Percentiles rank a stretch among this genome's conserved stretches.
These are phyloP conservation scores for Neonectria faginata DNA, from an alignment of 2,329 filamentous ascomycete species.

Conservation along the genomic window DNA sequence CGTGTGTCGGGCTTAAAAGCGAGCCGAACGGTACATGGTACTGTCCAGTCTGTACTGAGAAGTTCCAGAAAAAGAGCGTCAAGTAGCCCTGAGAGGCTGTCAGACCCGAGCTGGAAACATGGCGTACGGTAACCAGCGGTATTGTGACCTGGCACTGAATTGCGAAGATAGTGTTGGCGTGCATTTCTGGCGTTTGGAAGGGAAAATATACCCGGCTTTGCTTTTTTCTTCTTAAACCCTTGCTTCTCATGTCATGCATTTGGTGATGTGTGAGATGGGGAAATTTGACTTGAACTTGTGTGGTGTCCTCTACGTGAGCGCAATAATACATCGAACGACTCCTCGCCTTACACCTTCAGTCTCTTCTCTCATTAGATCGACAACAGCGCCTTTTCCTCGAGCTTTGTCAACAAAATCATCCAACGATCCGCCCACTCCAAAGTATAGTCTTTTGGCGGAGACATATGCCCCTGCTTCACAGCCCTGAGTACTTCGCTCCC, in stretches of 20 bases:
- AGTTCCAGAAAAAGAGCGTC: constrained; percentile 57
- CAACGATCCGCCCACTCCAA: constrained; percentile 85
- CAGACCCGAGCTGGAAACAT: constrained; percentile 1
- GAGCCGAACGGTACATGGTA: constrained; percentile 77
- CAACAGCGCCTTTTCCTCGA: constrained; percentile 59
- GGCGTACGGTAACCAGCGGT: neutral
- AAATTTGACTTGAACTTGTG: constrained; percentile 17
- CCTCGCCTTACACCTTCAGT: constrained; percentile 70
- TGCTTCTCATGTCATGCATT: neutral
- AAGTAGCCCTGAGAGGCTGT: constrained; percentile 37
- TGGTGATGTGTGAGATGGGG: neutral
- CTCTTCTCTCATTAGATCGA: constrained; percentile 68
- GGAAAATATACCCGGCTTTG: constrained; percentile 33
- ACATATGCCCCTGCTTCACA: constrained; percentile 72
- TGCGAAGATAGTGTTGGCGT: constrained; percentile 8
- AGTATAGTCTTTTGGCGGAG: constrained; percentile 84
- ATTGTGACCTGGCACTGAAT: neutral
- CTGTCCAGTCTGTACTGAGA: constrained; percentile 71
- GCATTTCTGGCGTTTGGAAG: constrained; percentile 26
- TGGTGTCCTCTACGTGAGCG: constrained; percentile 17
- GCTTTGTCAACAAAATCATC: constrained; percentile 75
- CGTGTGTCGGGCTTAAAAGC: constrained; percentile 74
- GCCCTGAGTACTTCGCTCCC: constrained; percentile 50
- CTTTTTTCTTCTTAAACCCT: constrained; percentile 15
- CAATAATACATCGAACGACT: constrained; percentile 65